phyloP scores from a whole-genome alignment of 495 filamentous ascomycete genomes.

The Trichoderma asperelloides region DNA sequence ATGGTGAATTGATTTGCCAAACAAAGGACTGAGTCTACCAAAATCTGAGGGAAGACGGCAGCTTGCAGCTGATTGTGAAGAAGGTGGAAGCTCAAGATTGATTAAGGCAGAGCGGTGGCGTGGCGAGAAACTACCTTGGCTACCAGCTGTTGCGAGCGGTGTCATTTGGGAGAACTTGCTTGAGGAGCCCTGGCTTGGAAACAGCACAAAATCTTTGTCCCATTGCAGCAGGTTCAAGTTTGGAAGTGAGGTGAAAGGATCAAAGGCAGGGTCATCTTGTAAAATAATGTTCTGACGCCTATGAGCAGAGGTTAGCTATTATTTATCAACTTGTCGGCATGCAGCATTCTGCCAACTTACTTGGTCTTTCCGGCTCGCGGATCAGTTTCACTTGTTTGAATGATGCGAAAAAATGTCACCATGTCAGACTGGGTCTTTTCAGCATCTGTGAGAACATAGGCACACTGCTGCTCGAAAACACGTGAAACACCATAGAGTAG shows the following conservation, averaged over 20 bases:
- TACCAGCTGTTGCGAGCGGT: conserved; percentile 17
- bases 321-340: not conserved
- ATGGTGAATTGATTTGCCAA: conserved; percentile 11
- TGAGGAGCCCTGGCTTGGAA: conserved; percentile 24
- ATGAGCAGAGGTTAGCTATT: not conserved
- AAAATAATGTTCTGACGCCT: conserved; percentile 76
- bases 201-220: conserved; percentile 1
- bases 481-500: conserved; percentile 78
- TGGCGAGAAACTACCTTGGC: conserved; percentile 4
- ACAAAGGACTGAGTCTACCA: conserved; percentile 17
- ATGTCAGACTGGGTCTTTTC: conserved; percentile 69
- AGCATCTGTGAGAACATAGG: conserved; percentile 73
- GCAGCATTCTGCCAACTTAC: conserved; percentile 36
- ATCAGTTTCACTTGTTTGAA: conserved; percentile 49
- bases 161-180: conserved; percentile 26
- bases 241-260: conserved; percentile 56
- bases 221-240: conserved; percentile 41
- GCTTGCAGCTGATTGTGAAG: conserved; percentile 13
- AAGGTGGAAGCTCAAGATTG: conserved; percentile 19
- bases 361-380: conserved; percentile 59
- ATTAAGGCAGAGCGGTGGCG: conserved; percentile 12
- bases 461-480: conserved; percentile 79
- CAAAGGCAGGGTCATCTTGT: conserved; percentile 77
- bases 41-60: conserved; percentile 17
- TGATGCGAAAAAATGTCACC: conserved; percentile 48